Conservation (phyloP, 2,329 filamentous ascomycete genomes). For the Xylaria sp. region DNA sequence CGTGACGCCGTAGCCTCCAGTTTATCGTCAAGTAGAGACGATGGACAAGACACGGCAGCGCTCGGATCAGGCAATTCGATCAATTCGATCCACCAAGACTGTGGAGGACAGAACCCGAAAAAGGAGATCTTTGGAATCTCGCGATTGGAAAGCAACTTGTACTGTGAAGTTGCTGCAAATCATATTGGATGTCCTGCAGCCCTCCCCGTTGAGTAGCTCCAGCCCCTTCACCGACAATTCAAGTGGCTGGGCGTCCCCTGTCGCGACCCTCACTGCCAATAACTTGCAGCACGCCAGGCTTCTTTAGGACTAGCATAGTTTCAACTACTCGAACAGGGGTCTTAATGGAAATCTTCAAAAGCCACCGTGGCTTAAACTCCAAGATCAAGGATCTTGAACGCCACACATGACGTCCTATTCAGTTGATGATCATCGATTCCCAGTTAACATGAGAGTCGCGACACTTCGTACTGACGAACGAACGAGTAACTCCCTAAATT, state of each 20-base stretch:
- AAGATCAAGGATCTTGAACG: conserved; percentile 14
- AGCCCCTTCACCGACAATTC: conserved; percentile 50
- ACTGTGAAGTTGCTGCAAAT: conserved; percentile 40
- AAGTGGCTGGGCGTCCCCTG: conserved; percentile 47
- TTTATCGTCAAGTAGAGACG: not conserved
- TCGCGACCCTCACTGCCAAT: conserved; percentile 12
- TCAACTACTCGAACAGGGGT: conserved; percentile 15
- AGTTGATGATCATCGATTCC: conserved; percentile 16
- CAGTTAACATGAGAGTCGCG: not conserved
- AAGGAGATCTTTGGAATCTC: conserved; percentile 7
- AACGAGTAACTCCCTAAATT: not conserved
- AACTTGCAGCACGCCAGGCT: not conserved
- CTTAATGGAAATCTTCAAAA: conserved; percentile 31
- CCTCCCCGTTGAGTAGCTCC: conserved; percentile 21
- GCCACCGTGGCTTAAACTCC: conserved; percentile 43
- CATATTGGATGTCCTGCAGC: conserved; percentile 34
- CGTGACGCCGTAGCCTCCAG: not conserved
- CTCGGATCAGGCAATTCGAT: conserved; percentile 12
- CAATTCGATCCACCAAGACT: conserved; percentile 24
- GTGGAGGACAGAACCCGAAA: conserved; percentile 17
- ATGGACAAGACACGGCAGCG: not conserved
- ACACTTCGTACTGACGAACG: not conserved
- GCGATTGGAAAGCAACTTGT: conserved; percentile 23
- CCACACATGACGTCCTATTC: conserved; percentile 40
- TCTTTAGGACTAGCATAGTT: conserved; percentile 9